Evolutionary conservation across 192 early-diverging fungal genomes (phyloP), one percentile per base, ranked within the genome.

Genomic region (Physocladia obscura): DNA sequence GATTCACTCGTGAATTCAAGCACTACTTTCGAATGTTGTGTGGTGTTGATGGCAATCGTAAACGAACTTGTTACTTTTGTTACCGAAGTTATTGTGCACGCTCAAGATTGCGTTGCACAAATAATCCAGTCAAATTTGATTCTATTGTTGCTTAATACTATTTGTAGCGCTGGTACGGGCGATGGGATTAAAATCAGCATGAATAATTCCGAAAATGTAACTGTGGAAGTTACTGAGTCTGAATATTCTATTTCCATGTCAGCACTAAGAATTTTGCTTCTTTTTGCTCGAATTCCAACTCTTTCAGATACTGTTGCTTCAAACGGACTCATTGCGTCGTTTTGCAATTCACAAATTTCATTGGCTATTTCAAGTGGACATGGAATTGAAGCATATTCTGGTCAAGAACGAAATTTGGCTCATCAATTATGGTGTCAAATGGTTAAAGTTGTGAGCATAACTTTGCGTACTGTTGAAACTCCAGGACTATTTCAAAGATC

Each of bases 391-490:
- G 30, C 51, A 1, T 35, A 79, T 26, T 50, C 57, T 2, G 60
- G 57, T 5, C 51, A 47, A 13, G 65, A 77, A 24, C 37, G 77
- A 17, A 68, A 69, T 32, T 52, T 76, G 0, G 60, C 57, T 64
- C 82, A 84, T 62, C 56, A 57, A 38, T 35, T 80, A n/a, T 84
- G 82, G 82, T 82, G 80, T 58, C 27, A 62, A 35, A 77, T 79
- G 57, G 34, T 84, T 13, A 49, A 74, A 17, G 47, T 79, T 26
- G 40, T 73, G 37, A 51, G 73, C 2, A 40, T 39, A 6, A 15
- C 69, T 30, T 30, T 80, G 22, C 31, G 64, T 17, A 31, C 37
- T 35, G 36, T 74, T 5, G 11, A 29, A 3, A 21, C 49, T 11
- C 29, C 37, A 8, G 24, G 11, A 17, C 48, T 21, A 32, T 59